Conservation (phyloP, 768 basidiomycete genomes). For the Termitomyces sp. region DNA sequence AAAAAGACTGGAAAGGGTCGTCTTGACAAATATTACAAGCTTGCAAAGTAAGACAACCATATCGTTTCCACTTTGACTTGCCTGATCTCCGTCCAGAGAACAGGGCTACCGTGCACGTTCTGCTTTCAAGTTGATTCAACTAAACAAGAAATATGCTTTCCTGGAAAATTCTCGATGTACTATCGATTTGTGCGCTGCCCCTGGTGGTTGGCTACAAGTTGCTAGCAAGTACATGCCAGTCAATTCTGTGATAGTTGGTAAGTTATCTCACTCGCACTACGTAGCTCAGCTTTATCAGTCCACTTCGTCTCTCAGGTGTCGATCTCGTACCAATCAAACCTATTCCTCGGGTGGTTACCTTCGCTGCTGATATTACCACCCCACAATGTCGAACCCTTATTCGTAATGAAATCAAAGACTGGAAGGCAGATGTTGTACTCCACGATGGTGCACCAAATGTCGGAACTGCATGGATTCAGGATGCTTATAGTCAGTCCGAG, state of each 20-base stretch:
- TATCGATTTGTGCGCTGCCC: constrained; percentile 97
- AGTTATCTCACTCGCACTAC: constrained; percentile 20
- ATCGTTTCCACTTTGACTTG: not conserved
- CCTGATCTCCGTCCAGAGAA: constrained; percentile 53
- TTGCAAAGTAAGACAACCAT: constrained; percentile 65
- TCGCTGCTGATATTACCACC: constrained; percentile 93
- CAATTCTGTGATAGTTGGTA: constrained; percentile 88
- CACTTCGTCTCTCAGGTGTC: constrained; percentile 53
- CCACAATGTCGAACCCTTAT: constrained; percentile 83
- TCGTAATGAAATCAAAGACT: constrained; percentile 88
- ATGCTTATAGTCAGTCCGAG: constrained; percentile 96
- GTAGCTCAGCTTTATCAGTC: not conserved
- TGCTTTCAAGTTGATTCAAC: constrained; percentile 97
- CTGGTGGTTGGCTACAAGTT: constrained; percentile 98
- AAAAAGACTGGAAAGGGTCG: constrained; percentile 97
- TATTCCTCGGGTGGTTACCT: constrained; percentile 88
- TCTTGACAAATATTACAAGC: constrained; percentile 95
- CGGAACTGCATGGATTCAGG: constrained; percentile 98
- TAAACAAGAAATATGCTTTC: constrained; percentile 97
- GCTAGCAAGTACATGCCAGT: constrained; percentile 96
- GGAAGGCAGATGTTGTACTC: constrained; percentile 97
- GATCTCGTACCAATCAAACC: constrained; percentile 96
- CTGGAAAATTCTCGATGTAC: constrained; percentile 86
- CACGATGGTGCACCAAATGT: constrained; percentile 99
- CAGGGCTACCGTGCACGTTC: constrained; percentile 99